Evolutionary conservation across 139 green algal genomes (phyloP).

Genomic region (Volvox reticuliferus): DNA sequence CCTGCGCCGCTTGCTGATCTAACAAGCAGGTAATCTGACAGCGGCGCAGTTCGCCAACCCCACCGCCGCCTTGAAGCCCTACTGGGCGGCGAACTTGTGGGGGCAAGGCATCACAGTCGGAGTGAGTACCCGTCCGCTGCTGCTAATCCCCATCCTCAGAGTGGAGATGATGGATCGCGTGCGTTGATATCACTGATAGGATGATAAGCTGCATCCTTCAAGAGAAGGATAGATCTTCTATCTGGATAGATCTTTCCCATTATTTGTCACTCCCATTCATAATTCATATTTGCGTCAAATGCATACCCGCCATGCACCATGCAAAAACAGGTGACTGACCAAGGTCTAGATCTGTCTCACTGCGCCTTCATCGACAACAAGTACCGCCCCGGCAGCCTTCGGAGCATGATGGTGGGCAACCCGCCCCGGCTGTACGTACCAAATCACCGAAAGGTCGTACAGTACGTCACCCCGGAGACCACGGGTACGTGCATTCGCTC

Average conservation of each 20-base stretch:
- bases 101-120: neutral
- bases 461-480: neutral
- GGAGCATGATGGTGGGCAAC: neutral
- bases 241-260: too few relatives aligned
- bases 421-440: neutral
- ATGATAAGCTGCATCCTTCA: too few relatives aligned
- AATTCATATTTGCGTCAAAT: too few relatives aligned
- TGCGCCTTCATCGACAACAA: conserved; percentile 9
- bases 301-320: too few relatives aligned
- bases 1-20: too few relatives aligned
- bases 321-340: neutral
- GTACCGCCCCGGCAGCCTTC: neutral
- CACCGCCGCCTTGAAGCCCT: neutral
- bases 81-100: neutral
- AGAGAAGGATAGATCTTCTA: too few relatives aligned
- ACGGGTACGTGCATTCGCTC: neutral
- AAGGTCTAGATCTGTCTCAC: neutral
- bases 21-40: neutral
- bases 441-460: conserved; percentile 10
- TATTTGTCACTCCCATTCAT: too few relatives aligned
- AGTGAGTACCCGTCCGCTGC: neutral
- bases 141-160: too few relatives aligned
- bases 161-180: too few relatives aligned
- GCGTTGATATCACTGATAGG: too few relatives aligned
- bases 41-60: neutral